Evolutionary conservation across 331 rosid genomes (phyloP), one percentile per base, ranked within the genome.

Genomic region (Telfairia occidentalis): DNA sequence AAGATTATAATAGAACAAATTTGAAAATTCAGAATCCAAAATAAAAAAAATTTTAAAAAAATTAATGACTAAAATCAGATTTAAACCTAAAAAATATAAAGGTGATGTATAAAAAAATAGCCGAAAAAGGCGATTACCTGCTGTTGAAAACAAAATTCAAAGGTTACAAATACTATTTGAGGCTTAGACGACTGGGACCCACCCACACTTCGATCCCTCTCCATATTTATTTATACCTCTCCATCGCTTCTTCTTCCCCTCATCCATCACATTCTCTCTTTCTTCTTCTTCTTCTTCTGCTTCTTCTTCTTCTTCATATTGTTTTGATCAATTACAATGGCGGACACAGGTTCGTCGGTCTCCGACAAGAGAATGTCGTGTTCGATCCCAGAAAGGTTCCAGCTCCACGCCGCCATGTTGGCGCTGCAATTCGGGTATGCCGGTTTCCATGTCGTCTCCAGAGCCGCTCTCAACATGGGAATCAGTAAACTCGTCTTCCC

Each of bases 401-500:
- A 81, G 77, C 85, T 91, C 24, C 97, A 91, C 78, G 43, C 81
- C 50, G 92, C 84, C 77, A 76, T 88, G 79, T 69, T 80, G 12
- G 76, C 85, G 28, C 71, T 78, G 67, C 96, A 87, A 66, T 79
- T 91, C 49, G 87, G 92, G 48, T 81, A 86, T 64, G 92, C 91
- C 9, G 96, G 96, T 60, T 81, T 79, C 76, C 96, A 91, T 76
- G 83, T 89, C 64, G 76, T 91, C 64, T 50, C 89, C 18, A 79
- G 87, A 80, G 78, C 85, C 76, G 96, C 96, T 16, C 92, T 91
- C 18, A 81, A 91, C 23, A 81, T 80, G 78, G 91, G 97, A 1
- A 79, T 86, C 0, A 91, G 92, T 85, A 91, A 89, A 83, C 88
- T 89, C 34, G 86, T 91, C 30, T 89, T 91, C 55, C 91, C 97